phyloP scores from a whole-genome alignment of 2,329 filamentous ascomycete genomes.

The Aspergillus uvarum region DNA sequence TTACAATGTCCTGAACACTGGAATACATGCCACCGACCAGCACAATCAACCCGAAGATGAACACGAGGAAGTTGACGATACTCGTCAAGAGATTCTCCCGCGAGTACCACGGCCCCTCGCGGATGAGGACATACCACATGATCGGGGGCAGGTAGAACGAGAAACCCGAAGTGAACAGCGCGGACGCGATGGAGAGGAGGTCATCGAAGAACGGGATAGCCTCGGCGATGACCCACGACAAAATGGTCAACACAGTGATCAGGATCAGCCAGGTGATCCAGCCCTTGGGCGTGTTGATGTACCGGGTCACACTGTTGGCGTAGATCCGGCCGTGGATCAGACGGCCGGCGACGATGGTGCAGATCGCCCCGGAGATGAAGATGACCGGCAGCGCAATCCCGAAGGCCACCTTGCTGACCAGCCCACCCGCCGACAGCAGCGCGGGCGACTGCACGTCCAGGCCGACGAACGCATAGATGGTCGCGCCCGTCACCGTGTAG shows the following conservation, averaged over 20 bases:
- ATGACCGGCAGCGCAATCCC: slow-evolving; percentile 12
- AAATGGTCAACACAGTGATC: slow-evolving; percentile 14
- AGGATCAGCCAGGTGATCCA: slow-evolving; percentile 22
- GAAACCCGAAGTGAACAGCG: slow-evolving; percentile 81
- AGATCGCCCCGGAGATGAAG: slow-evolving; percentile 24
- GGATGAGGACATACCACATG: slow-evolving; percentile 29
- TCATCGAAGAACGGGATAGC: slow-evolving; percentile 23
- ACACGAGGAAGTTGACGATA: not conserved
- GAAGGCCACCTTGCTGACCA: slow-evolving; percentile 9
- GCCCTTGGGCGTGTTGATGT: slow-evolving; percentile 20
- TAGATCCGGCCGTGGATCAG: slow-evolving; percentile 23
- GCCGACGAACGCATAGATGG: slow-evolving; percentile 31
- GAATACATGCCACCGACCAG: not conserved
- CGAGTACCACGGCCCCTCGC: slow-evolving; percentile 20
- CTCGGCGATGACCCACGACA: slow-evolving; percentile 23
- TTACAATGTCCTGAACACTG: not conserved
- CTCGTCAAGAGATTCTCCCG: not conserved
- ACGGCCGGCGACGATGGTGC: slow-evolving; percentile 20
- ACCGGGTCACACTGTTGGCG: slow-evolving; percentile 15
- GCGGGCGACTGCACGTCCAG: slow-evolving; percentile 28
- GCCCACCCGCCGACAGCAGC: slow-evolving; percentile 24
- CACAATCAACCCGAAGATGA: not conserved
- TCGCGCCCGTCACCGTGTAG: slow-evolving; percentile 12
- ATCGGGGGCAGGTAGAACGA: slow-evolving; percentile 68
- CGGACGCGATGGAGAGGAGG: slow-evolving; percentile 41